phyloP scores from a whole-genome alignment of 345 rosid genomes.

The Salix suchowensis region DNA sequence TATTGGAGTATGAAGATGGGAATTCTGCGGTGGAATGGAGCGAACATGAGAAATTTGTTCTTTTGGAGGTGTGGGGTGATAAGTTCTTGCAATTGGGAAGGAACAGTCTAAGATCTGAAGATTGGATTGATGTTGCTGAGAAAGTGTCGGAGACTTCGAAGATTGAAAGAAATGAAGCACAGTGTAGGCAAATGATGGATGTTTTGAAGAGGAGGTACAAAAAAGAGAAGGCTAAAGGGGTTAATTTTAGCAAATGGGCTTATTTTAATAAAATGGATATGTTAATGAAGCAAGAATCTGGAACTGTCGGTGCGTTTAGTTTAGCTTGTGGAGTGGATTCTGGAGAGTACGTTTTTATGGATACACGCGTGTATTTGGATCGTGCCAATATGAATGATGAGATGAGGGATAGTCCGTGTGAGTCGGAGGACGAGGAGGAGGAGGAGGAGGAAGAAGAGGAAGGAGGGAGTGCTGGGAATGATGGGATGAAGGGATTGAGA shows the following conservation, averaged over 20 bases:
- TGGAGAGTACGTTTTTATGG: slow-evolving; percentile 51
- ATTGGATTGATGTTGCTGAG: slow-evolving; percentile 53
- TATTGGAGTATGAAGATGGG: not conserved
- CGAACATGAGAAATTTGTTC: slow-evolving; percentile 36
- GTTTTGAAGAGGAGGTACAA: slow-evolving; percentile 44
- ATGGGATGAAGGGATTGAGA: slow-evolving; percentile 24
- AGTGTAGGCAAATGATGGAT: slow-evolving; percentile 46
- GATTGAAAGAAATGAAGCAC: slow-evolving; percentile 26
- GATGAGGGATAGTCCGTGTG: slow-evolving; percentile 61
- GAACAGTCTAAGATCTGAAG: slow-evolving; percentile 48
- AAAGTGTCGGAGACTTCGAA: slow-evolving; percentile 36
- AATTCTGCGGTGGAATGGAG: slow-evolving; percentile 25
- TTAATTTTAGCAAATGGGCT: slow-evolving; percentile 35
- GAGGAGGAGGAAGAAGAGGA: slow-evolving; percentile 25
- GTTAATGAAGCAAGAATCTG: slow-evolving; percentile 33
- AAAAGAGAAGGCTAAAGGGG: slow-evolving; percentile 40
- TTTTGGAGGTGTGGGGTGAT: slow-evolving; percentile 61
- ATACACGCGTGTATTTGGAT: slow-evolving; percentile 48
- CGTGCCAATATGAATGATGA: slow-evolving; percentile 50
- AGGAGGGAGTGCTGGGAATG: slow-evolving; percentile 12
- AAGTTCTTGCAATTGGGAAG: slow-evolving; percentile 48
- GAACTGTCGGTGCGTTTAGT: slow-evolving; percentile 18
- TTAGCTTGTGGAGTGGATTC: slow-evolving; percentile 59
- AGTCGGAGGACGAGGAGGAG: slow-evolving; percentile 30
- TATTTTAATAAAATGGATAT: slow-evolving; percentile 50